phyloP scores from a whole-genome alignment of 805 yeast genomes.

The Saccharomycopsis babjevae region DNA sequence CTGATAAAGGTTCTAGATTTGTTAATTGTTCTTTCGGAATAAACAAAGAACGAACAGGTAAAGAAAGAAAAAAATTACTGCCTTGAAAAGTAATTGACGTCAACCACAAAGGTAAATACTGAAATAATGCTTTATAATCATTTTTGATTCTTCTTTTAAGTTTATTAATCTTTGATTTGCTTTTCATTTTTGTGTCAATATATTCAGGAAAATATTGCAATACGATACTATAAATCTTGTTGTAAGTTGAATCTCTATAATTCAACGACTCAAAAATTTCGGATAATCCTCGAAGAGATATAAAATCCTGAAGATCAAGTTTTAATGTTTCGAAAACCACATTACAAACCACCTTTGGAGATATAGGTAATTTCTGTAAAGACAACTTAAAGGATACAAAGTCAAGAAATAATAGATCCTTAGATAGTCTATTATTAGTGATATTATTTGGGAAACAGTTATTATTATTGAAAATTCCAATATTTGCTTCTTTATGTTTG shows the following conservation, averaged over 20 bases:
- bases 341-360: constrained; percentile 10
- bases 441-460: background rate
- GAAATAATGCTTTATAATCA: constrained; percentile 18
- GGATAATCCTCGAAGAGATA: constrained; percentile 24
- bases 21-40: constrained; percentile 32
- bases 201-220: background rate
- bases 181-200: constrained; percentile 7
- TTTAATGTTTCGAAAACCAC: constrained; percentile 22
- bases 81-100: constrained; percentile 23
- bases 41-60: constrained; percentile 36
- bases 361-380: constrained; percentile 22
- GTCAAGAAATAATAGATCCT: constrained; percentile 10
- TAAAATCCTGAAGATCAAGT: constrained; percentile 24
- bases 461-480: background rate
- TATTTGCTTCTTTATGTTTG: background rate
- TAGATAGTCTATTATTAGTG: background rate
- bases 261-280: constrained; percentile 14
- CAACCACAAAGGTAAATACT: constrained; percentile 28
- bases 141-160: constrained; percentile 3
- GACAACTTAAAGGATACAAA: constrained; percentile 2
- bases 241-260: constrained; percentile 7
- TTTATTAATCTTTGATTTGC: constrained; percentile 14
- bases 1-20: constrained; percentile 27
- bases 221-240: background rate
- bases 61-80: constrained; percentile 20